phyloP scores from a whole-genome alignment of 257 asterid genomes.

The Penstemon davidsonii region DNA sequence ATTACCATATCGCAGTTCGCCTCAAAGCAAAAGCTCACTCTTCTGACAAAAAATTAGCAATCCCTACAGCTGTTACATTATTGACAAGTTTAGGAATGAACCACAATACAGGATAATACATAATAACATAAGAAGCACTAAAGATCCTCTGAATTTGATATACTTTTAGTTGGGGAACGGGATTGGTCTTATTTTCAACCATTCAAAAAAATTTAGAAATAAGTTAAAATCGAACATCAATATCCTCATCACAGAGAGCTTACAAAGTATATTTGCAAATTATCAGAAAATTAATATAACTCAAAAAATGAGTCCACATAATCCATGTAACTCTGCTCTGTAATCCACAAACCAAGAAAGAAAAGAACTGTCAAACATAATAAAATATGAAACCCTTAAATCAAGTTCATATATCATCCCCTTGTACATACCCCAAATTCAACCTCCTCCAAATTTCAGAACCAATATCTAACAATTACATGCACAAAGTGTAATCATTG shows the following conservation, averaged over 20 bases:
- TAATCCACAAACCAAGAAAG: too few species aligned
- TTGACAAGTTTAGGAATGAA: too few species aligned
- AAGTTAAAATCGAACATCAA: not conserved
- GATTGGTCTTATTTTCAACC: slow-evolving; percentile 1
- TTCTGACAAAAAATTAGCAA: not conserved
- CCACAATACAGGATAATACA: slow-evolving; percentile 22
- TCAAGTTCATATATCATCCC: not conserved
- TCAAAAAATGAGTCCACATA: too few species aligned
- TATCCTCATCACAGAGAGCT: not conserved
- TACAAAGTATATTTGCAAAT: not conserved
- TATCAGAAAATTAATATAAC: too few species aligned
- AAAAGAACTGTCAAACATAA: too few species aligned
- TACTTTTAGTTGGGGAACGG: not conserved
- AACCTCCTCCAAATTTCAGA: not conserved
- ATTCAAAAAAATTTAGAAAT: not conserved
- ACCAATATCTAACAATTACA: not conserved
- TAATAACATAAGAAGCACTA: slow-evolving; percentile 23
- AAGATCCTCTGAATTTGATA: not conserved
- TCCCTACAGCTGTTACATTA: slow-evolving; percentile 25
- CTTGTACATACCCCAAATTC: slow-evolving; percentile 11
- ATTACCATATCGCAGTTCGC: slow-evolving; percentile 41
- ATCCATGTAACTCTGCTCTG: too few species aligned
- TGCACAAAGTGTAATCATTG: not conserved
- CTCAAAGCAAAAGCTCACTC: not conserved
- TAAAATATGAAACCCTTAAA: not conserved